Conservation (phyloP, 441 rosid species). For the Gossypium trilobum region DNA sequence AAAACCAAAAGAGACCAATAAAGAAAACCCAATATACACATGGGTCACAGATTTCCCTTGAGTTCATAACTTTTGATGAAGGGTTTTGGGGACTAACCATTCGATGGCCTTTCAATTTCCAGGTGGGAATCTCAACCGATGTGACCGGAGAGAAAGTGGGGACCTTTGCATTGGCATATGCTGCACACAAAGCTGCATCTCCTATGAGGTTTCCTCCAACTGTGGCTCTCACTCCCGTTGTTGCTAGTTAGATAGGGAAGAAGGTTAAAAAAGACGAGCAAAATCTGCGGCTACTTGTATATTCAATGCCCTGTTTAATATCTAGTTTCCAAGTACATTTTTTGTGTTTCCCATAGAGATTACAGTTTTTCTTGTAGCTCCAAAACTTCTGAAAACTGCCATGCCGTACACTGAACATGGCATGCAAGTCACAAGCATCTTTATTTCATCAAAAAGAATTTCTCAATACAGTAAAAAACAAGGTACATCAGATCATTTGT, state of each 20-base stretch:
- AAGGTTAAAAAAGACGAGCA: conserved; percentile 44
- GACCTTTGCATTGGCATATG: conserved; percentile 72
- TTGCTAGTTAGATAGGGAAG: conserved; percentile 80
- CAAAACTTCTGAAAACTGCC: background rate
- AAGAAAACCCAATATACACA: background rate
- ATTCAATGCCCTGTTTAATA: conserved; percentile 3
- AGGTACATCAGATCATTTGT: background rate
- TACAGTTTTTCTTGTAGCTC: conserved; percentile 1
- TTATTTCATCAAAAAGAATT: background rate
- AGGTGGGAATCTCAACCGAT: conserved; percentile 69
- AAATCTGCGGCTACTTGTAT: background rate
- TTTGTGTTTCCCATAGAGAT: background rate
- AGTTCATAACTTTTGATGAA: background rate
- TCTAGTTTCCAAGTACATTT: background rate
- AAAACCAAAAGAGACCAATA: background rate
- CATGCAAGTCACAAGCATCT: background rate
- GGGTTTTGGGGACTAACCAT: background rate
- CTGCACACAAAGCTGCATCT: conserved; percentile 95
- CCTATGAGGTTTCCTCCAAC: conserved; percentile 86
- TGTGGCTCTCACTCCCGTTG: conserved; percentile 78
- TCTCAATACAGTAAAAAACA: background rate
- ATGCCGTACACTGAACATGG: background rate
- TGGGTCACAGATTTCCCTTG: background rate
- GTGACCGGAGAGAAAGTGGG: conserved; percentile 75
- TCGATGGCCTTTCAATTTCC: conserved; percentile 5